These are phyloP conservation scores for Lobulomyces angularis DNA, from an alignment of 192 early-diverging fungal genomes.

Conservation along the genomic window DNA sequence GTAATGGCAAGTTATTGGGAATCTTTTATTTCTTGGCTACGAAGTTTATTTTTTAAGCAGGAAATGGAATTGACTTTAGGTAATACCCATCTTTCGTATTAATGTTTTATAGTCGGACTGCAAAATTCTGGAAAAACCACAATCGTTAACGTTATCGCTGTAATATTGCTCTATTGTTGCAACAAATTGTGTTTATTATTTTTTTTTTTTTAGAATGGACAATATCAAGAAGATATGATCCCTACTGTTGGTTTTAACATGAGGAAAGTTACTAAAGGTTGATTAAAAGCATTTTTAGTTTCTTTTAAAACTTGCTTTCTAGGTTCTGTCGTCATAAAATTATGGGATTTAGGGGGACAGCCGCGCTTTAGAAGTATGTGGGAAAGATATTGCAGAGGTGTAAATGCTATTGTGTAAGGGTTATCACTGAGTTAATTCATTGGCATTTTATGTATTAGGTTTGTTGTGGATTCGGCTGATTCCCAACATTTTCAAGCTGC, in stretches of 20 bases:
- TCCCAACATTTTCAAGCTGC: constrained; percentile 85
- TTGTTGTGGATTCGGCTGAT: constrained; percentile 95
- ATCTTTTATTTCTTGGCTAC: no score
- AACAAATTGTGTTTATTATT: background rate
- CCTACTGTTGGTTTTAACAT: constrained; percentile 99
- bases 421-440: background rate
- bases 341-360: constrained; percentile 99
- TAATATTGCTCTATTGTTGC: constrained; percentile 4
- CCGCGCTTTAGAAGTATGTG: constrained; percentile 97
- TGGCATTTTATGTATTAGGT: constrained; percentile 28
- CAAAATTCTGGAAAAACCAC: constrained; percentile 52
- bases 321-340: constrained; percentile 95
- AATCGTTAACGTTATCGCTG: constrained; percentile 45
- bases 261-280: constrained; percentile 85
- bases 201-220: constrained; percentile 7
- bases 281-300: no score
- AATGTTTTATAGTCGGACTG: no score
- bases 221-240: constrained; percentile 66
- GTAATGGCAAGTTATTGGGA: no score
- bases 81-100: no score
- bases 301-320: no score
- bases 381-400: constrained; percentile 61
- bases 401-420: constrained; percentile 91
- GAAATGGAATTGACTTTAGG: constrained; percentile 49
- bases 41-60: constrained; percentile 41